Evolutionary conservation across 169 alveolate species (phyloP), one percentile per base, ranked within the genome.

Genomic region (Blepharisma undulans): DNA sequence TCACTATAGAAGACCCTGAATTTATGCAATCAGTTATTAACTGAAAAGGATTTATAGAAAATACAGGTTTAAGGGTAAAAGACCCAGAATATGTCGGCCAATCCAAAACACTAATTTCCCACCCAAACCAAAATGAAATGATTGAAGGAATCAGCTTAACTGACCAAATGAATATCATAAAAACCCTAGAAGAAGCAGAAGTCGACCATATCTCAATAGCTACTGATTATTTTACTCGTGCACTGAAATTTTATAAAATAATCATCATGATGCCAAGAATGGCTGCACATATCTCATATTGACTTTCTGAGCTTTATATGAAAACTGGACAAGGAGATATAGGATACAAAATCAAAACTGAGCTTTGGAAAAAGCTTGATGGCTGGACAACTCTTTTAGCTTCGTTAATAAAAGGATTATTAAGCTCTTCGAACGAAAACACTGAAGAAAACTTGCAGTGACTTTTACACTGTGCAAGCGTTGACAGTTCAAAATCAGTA

Each of bases 131-230:
- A 60, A 22, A 21, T 36, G 89, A 82, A 25, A 59, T 82, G 72
- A 59, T 82, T 34, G 89, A 82, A 82, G 89, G 89, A 25, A 82
- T 82, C 71, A 82, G 89, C 76, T 19, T 60, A 21, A 22, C 33
- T 21, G 89, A 82, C 34, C 89, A 82, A 59, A n/a, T 48, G 22
- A 82, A 82, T 19, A 59, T 82, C 8, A 82, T 82, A 6, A 82
- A 82, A 59, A 82, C 36, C 21, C 74, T 82, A 0, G 89, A 82
- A 82, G 89, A 82, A 82, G 89, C 89, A 34, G 89, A 82, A 21
- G 27, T 82, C 8, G 29, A 82, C 8, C 89, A 82, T 30, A 32
- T 82, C 8, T 74, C 74, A 25, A 60, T 82, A 1, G 74, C 89
- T 0, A 19, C 60, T 21, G 89, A 82, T 22, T 82, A 48, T 30